A percentile compares a stretch with the other conserved stretches of the same genome.
These are phyloP conservation scores for Malus hybrid DNA, from an alignment of 331 rosid species.

Conservation along the genomic window DNA sequence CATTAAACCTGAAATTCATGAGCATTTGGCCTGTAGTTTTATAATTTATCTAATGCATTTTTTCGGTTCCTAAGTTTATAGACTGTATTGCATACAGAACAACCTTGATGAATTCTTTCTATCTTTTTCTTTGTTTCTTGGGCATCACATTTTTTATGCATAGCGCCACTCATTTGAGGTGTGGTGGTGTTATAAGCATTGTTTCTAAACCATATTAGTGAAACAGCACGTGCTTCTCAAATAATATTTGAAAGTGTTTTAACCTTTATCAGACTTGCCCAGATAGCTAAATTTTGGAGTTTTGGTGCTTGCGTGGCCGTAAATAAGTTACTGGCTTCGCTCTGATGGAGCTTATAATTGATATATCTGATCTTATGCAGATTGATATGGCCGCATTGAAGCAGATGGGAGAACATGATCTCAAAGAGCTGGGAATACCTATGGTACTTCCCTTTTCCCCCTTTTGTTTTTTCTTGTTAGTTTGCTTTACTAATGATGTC, in stretches of 20 bases:
- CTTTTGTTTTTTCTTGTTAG: constrained; percentile 11
- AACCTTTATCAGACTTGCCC: not conserved
- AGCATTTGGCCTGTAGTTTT: not conserved
- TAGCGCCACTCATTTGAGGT: not conserved
- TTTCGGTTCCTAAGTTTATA: not conserved
- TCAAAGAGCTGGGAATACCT: constrained; percentile 94
- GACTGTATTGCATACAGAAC: not conserved
- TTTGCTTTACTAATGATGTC: not conserved
- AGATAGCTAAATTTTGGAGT: not conserved
- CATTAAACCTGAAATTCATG: not conserved
- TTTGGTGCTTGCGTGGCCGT: not conserved
- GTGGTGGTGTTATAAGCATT: not conserved
- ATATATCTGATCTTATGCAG: constrained; percentile 28
- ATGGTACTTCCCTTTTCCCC: constrained; percentile 49
- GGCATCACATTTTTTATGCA: not conserved
- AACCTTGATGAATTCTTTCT: not conserved
- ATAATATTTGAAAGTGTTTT: not conserved
- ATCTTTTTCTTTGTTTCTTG: not conserved
- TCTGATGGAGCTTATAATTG: not conserved
- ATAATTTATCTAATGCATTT: not conserved
- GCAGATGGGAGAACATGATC: constrained; percentile 96
- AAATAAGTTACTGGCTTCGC: not conserved
- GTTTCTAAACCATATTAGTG: not conserved
- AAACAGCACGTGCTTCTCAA: not conserved
- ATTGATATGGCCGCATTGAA: constrained; percentile 89